Evolutionary conservation across 176 grass and related monocot species (phyloP).

Genomic region (Themeda triandra): DNA sequence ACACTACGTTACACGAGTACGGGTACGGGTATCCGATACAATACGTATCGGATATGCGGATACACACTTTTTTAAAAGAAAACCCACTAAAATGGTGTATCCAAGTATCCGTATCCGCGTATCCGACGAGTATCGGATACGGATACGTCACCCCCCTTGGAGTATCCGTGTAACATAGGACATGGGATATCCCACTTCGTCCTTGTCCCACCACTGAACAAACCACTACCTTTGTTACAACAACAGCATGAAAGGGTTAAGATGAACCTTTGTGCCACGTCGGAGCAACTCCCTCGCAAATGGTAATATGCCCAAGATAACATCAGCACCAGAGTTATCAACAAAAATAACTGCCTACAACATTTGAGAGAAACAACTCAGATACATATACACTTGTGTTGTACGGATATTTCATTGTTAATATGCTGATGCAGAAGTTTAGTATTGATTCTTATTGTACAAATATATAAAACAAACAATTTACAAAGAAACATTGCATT

Average conservation of each 20-base stretch:
- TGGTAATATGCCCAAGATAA: conserved; percentile 89
- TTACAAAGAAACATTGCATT: neutral
- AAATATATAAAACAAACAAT: neutral
- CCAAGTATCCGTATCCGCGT: too few relatives aligned
- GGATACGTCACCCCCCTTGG: too few relatives aligned
- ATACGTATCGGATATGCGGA: too few relatives aligned
- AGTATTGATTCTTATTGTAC: neutral
- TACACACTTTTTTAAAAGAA: too few relatives aligned
- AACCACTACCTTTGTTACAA: neutral
- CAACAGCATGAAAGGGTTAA: neutral
- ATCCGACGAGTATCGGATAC: too few relatives aligned
- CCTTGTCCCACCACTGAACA: neutral
- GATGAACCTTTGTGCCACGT: conserved; percentile 80
- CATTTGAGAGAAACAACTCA: conserved; percentile 22
- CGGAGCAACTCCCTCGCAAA: conserved; percentile 95
- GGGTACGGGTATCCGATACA: too few relatives aligned
- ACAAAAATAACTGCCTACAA: conserved; percentile 95
- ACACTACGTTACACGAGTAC: too few relatives aligned
- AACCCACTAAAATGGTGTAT: too few relatives aligned
- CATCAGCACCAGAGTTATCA: conserved; percentile 99
- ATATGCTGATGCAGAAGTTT: neutral
- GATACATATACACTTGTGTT: conserved; percentile 14
- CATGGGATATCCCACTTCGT: neutral
- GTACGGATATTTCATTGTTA: neutral
- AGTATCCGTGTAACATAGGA: too few relatives aligned